These are phyloP conservation scores for Boletellus sp. DNA, from an alignment of 768 basidiomycete genomes.

Conservation along the genomic window DNA sequence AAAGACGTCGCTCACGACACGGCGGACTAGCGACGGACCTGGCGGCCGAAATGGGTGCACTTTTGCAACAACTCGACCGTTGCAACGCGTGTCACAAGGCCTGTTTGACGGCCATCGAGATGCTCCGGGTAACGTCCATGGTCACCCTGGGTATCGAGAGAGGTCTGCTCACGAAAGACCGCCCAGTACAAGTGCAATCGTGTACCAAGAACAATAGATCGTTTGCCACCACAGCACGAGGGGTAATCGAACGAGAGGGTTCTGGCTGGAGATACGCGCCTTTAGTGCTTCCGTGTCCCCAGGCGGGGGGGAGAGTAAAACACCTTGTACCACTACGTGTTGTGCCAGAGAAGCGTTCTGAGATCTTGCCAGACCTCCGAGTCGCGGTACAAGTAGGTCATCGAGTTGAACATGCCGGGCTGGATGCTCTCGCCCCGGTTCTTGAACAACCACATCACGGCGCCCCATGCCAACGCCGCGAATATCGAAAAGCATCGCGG, in stretches of 20 bases:
- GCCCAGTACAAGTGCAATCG: slow-evolving; percentile 61
- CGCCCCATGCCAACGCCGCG: slow-evolving; percentile 88
- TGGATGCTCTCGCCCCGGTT: slow-evolving; percentile 88
- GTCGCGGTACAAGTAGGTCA: slow-evolving; percentile 94
- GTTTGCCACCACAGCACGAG: slow-evolving; percentile 30
- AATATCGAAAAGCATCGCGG: slow-evolving; percentile 81
- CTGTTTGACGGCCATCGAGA: slow-evolving; percentile 59
- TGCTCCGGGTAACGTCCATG: slow-evolving; percentile 53
- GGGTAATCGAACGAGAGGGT: slow-evolving; percentile 19
- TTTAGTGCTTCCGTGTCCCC: background rate
- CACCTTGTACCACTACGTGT: slow-evolving; percentile 45
- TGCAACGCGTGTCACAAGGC: slow-evolving; percentile 60
- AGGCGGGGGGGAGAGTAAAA: background rate
- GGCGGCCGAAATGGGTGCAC: slow-evolving; percentile 59
- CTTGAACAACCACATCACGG: slow-evolving; percentile 95
- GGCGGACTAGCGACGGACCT: slow-evolving; percentile 54
- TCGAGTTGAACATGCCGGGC: slow-evolving; percentile 94
- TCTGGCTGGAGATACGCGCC: slow-evolving; percentile 4
- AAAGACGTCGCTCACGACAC: slow-evolving; percentile 14
- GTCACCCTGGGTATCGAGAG: background rate
- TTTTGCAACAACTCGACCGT: slow-evolving; percentile 41
- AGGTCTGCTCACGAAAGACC: slow-evolving; percentile 6
- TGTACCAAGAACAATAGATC: slow-evolving; percentile 49
- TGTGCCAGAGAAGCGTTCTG: slow-evolving; percentile 88
- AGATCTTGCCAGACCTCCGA: slow-evolving; percentile 83